Percentiles rank a stretch among this genome's conserved stretches.
Conservation (phyloP, 768 basidiomycete genomes). For the Crassisporium funariophilum region DNA sequence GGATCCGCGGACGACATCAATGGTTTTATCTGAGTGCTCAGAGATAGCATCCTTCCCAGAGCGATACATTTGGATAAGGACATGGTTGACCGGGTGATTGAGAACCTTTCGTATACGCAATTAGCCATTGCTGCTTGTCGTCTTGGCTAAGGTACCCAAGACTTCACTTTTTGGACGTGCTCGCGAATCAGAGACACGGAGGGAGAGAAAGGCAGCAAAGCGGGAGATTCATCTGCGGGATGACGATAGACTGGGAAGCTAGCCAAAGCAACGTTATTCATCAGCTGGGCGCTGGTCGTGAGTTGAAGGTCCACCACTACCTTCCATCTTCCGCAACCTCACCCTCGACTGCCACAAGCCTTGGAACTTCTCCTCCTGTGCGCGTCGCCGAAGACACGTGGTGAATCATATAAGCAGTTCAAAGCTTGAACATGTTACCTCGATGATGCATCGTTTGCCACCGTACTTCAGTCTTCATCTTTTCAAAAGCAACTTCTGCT, state of each 20-base stretch:
- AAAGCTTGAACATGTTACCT: slow-evolving; percentile 55
- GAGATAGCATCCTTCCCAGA: slow-evolving; percentile 81
- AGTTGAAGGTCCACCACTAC: slow-evolving; percentile 17
- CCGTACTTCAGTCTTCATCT: slow-evolving; percentile 60
- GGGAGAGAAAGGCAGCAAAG: slow-evolving; percentile 64
- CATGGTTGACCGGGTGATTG: slow-evolving; percentile 76
- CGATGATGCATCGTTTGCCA: slow-evolving; percentile 79
- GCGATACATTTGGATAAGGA: slow-evolving; percentile 81
- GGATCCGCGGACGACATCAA: slow-evolving; percentile 75
- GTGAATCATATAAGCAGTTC: background rate
- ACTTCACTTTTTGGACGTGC: slow-evolving; percentile 54
- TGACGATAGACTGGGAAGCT: slow-evolving; percentile 83
- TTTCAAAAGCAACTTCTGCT: slow-evolving; percentile 58
- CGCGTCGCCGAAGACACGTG: background rate
- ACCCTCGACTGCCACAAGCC: slow-evolving; percentile 40
- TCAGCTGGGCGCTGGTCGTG: background rate
- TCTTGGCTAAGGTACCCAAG: background rate
- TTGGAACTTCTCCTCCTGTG: slow-evolving; percentile 62
- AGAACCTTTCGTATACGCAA: slow-evolving; percentile 27
- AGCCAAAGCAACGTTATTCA: background rate
- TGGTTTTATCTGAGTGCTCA: slow-evolving; percentile 86
- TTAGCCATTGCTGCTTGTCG: background rate
- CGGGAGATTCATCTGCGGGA: slow-evolving; percentile 78
- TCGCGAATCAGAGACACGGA: slow-evolving; percentile 67
- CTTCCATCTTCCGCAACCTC: slow-evolving; percentile 41